phyloP scores from a whole-genome alignment of 306 rosid species.

The Luffa acutangula region DNA sequence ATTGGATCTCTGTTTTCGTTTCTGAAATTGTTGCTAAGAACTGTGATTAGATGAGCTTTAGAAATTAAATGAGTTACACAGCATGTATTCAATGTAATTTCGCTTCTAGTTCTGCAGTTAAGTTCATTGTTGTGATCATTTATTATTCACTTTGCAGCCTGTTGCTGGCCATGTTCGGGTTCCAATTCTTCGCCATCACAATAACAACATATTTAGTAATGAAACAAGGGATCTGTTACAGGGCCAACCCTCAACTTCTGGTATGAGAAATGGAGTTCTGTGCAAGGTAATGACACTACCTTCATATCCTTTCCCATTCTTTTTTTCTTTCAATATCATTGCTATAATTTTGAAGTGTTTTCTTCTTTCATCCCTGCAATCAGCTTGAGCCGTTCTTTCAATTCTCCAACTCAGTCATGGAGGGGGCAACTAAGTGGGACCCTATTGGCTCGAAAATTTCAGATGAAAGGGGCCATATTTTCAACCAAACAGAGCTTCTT shows the following conservation, averaged over 20 bases:
- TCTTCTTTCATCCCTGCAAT: not conserved
- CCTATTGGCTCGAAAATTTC: slow-evolving; percentile 51
- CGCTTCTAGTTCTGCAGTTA: slow-evolving; percentile 7
- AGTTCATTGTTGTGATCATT: slow-evolving; percentile 7
- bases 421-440: slow-evolving; percentile 91
- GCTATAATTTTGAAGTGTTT: not conserved
- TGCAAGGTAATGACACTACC: slow-evolving; percentile 40
- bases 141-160: slow-evolving; percentile 32
- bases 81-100: not conserved
- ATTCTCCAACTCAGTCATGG: slow-evolving; percentile 60
- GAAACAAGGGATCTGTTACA: slow-evolving; percentile 49
- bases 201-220: slow-evolving; percentile 32
- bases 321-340: not conserved
- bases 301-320: not conserved
- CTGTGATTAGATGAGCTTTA: not conserved
- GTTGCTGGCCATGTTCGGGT: slow-evolving; percentile 35
- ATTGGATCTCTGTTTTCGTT: not conserved
- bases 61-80: not conserved
- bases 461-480: slow-evolving; percentile 46
- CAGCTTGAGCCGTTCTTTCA: slow-evolving; percentile 49
- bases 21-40: not conserved
- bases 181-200: slow-evolving; percentile 31
- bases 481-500: slow-evolving; percentile 48
- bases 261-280: slow-evolving; percentile 39
- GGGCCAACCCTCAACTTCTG: slow-evolving; percentile 39